Base-by-base conservation (phyloP, 768 basidiomycete species). In the Lentinus brumalis region DNA sequence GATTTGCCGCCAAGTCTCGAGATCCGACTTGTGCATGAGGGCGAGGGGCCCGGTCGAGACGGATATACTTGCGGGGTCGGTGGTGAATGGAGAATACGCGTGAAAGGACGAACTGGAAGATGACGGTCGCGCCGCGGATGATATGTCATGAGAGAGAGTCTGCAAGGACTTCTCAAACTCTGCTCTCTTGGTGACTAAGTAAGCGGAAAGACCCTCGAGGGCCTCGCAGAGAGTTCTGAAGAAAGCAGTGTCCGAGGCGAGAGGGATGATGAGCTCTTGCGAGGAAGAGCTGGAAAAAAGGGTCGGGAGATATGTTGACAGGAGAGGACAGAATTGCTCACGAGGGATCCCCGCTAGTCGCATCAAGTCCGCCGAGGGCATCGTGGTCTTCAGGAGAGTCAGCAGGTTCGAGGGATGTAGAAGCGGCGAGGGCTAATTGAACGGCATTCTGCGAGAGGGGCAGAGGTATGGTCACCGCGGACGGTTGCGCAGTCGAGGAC, bases 1-100 rank as follows among this genome's bases (percentile, higher is more conserved):
- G 31, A 97, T 88, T 74, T 93, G 87, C 26, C 96, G 79, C 96
- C 96, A 97, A 6, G 85, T 81, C 70, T 92, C 94, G 8, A 98
- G 74, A 66, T 98, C 95, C 11, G 76, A 73, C 62, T 78, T 79
- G 59, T 35, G 47, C 26, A 41, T 57, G 46, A 47, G 38, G 39
- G 53, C 52, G 31, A 63, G 51, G 1, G 71, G 51, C 26, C 51
- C 35, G 0, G 64, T 56, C 14, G 63, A 63, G 5, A 73, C 66
- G 29, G 50, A 60, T 50, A 75, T 57, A 10, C 55, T 51, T 8
- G 64, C 62, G 1, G 73, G 66, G 52, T 73, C 65, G 6, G 70
- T 53, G 1, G 63, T 44, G 38, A 61, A 49, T 2, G 53, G 56
- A 12, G 78, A 77, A 58, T 78, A 70, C 5, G 75, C 66, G 3